These are phyloP conservation scores for Graphium sp. DNA, from an alignment of 2,329 filamentous ascomycete genomes.

Conservation along the genomic window DNA sequence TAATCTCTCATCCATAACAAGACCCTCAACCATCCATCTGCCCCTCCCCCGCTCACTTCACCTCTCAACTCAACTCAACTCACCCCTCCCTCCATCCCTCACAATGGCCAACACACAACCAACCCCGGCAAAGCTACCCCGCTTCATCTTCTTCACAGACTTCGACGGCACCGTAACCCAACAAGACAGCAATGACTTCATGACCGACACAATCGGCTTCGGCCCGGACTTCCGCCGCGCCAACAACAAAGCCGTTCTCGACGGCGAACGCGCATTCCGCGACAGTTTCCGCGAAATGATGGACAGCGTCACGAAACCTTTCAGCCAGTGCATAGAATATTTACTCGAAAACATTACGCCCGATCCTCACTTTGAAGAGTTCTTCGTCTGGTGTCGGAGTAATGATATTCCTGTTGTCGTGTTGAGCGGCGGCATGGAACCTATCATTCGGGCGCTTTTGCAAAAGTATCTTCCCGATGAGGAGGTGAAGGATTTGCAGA, in stretches of 20 bases:
- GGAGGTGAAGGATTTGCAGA: constrained; percentile 62
- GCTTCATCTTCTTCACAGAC: constrained; percentile 95
- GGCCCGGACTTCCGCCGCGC: constrained; percentile 53
- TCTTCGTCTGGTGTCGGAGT: constrained; percentile 65
- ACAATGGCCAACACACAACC: not conserved
- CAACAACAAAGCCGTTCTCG: constrained; percentile 63
- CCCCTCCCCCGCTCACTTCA: no score
- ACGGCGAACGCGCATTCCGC: constrained; percentile 55
- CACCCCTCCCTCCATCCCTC: not conserved
- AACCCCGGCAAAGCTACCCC: constrained; percentile 16
- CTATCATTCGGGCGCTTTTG: constrained; percentile 73
- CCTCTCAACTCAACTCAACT: not conserved
- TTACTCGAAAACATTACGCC: constrained; percentile 72
- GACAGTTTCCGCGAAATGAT: constrained; percentile 87
- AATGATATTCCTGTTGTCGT: constrained; percentile 88
- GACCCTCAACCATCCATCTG: no score
- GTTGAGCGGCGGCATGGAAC: constrained; percentile 81
- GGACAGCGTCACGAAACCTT: constrained; percentile 67
- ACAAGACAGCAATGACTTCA: constrained; percentile 46
- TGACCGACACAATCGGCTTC: constrained; percentile 88
- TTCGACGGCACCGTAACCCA: constrained; percentile 92
- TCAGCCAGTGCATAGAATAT: constrained; percentile 62
- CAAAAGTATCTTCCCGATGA: constrained; percentile 63
- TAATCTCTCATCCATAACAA: no score
- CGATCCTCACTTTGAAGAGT: constrained; percentile 76